Base-by-base conservation (phyloP, 2,329 filamentous ascomycete species). In the Elsinoe ampelina region DNA sequence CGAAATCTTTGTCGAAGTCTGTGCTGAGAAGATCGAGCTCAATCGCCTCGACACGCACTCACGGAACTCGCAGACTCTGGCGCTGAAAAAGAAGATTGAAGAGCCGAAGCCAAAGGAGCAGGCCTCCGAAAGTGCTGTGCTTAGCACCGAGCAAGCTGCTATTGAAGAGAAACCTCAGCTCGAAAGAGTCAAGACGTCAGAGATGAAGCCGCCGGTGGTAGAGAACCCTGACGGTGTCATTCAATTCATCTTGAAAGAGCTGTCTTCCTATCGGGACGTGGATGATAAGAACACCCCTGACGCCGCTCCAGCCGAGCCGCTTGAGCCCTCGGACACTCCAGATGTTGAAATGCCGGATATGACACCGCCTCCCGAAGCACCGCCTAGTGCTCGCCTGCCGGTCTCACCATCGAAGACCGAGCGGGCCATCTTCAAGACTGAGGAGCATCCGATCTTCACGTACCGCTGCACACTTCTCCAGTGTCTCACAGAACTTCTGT, bases 401-500 rank as follows among this genome's bases (percentile, higher is more conserved):
- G 3, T 32, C 20, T 35, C 61, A 17, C 52, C 55, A 34, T 61
- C 64, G 2, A 66, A 86, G 70, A 88, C 89, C 67, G 72, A 82
- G 10, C 95, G 95, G 72, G 76, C 81, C 0, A 74, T 82, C 0
- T 97, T 97, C 78, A 96, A 95, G 72, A 77, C 88, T 1, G 90
- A 95, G 52, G 87, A 96, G 34, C 90, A 98, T 69, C 89, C 91
- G 0, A 96, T 95, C 59, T 98, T 95, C 72, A 85, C 97, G 55
- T 98, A 97, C 67, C 84, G 93, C 48, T 96, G 92, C 73, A 96
- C 97, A 75, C 75, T 99, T 54, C 80, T 99, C 32, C 90, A 93
- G 67, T 95, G 91, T 66, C 76, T 99, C 38, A 85, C 89, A 0
- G 93, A 99, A 71, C 80, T 98, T 12, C 77, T 98, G 12, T 84